These are phyloP conservation scores for Tricholoma matsutake DNA, from an alignment of 768 basidiomycete genomes.

Conservation along the genomic window DNA sequence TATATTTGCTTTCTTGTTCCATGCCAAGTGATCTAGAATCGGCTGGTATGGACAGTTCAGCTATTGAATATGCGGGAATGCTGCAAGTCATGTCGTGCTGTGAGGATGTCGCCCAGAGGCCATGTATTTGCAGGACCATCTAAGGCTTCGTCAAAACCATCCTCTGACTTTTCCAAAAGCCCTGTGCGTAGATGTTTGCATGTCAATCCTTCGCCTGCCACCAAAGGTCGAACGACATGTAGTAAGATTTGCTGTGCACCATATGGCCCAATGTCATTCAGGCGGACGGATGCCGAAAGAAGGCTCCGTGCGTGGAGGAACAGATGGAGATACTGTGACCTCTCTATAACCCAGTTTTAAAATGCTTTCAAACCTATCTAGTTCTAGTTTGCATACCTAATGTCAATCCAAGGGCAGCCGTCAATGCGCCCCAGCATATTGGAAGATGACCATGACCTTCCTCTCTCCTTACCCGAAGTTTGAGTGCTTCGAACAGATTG, in stretches of 20 bases:
- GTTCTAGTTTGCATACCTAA: slow-evolving; percentile 46
- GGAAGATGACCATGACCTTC: slow-evolving; percentile 80
- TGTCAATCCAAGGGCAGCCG: slow-evolving; percentile 69
- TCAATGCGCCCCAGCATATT: slow-evolving; percentile 86
- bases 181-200: slow-evolving; percentile 52
- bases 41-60: slow-evolving; percentile 25
- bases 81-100: slow-evolving; percentile 87
- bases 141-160: slow-evolving; percentile 37
- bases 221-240: slow-evolving; percentile 64
- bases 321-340: slow-evolving; percentile 82
- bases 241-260: slow-evolving; percentile 84
- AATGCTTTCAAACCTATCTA: neutral
- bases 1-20: slow-evolving; percentile 2
- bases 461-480: slow-evolving; percentile 61
- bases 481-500: slow-evolving; percentile 62
- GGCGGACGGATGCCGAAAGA: slow-evolving; percentile 86
- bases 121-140: slow-evolving; percentile 85
- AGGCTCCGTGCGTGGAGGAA: slow-evolving; percentile 91
- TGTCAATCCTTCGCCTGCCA: slow-evolving; percentile 48
- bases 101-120: slow-evolving; percentile 93
- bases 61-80: slow-evolving; percentile 98
- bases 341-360: slow-evolving; percentile 45
- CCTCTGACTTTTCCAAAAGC: slow-evolving; percentile 23
- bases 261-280: slow-evolving; percentile 93
- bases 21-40: neutral